Evolutionary conservation across 2,329 filamentous ascomycete genomes (phyloP).

Genomic region (Nemania sp.): DNA sequence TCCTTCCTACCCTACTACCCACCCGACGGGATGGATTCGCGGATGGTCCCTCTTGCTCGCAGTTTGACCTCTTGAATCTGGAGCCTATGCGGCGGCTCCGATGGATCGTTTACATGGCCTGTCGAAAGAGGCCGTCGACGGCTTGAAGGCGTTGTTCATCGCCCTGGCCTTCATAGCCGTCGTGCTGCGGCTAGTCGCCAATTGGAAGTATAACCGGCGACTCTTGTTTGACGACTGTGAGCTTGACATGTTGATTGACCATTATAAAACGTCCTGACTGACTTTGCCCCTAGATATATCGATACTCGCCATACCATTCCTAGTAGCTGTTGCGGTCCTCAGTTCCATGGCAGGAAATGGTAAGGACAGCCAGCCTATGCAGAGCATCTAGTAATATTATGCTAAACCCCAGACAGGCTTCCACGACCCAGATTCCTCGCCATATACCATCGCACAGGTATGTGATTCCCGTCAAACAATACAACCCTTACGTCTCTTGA

Average conservation of each 20-base stretch:
- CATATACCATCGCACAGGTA: conserved; percentile 23
- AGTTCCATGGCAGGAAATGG: conserved; percentile 26
- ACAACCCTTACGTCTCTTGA: not conserved
- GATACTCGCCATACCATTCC: conserved; percentile 24
- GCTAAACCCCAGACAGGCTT: conserved; percentile 22
- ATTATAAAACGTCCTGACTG: not conserved
- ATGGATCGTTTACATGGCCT: conserved; percentile 14
- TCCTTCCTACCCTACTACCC: conserved; percentile 1
- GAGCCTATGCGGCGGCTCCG: not conserved
- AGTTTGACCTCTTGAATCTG: conserved; percentile 1
- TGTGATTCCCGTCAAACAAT: not conserved
- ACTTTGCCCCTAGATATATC: conserved; percentile 17
- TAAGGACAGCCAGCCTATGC: not conserved
- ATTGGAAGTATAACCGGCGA: conserved; percentile 25
- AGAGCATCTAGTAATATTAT: not conserved
- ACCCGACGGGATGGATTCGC: conserved; percentile 14
- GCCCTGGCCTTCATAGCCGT: conserved; percentile 17
- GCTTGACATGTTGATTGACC: not conserved
- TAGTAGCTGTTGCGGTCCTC: conserved; percentile 15
- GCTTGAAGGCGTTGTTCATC: conserved; percentile 24
- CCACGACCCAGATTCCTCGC: conserved; percentile 15
- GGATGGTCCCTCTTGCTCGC: not conserved
- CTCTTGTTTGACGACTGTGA: conserved; percentile 28
- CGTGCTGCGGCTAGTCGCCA: conserved; percentile 21
- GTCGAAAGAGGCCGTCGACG: conserved; percentile 14